Evolutionary conservation across 2,329 filamentous ascomycete species (phyloP), one percentile per base, ranked within the genome.

Genomic region (Aspergillus sp.): DNA sequence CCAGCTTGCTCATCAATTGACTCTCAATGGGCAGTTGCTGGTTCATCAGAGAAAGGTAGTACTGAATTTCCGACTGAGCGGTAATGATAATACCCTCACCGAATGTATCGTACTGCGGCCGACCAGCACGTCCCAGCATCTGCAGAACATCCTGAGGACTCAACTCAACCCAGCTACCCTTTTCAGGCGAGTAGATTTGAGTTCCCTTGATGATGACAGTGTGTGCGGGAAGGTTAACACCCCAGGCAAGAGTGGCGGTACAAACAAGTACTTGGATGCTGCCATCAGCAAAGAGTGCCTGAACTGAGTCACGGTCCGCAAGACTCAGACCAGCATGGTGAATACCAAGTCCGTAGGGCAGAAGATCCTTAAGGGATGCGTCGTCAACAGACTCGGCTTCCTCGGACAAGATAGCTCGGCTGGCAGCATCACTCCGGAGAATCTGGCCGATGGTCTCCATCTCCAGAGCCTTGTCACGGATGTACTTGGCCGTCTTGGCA

Each of bases 131-230:
- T 63, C 93, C 93, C 61, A 98, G 83, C 94, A 98, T 98, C 68
- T 98, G 93, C 44, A 98, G 77, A 32, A 98, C 91, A 71, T 98
- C 93, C 66, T 98, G 93, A 10, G 93, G 93, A 62, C 90, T 96
- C 46, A 98, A 73, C 66, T 98, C 94, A 17, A 98, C 90, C 91
- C 93, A 98, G 68, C 88, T 93, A 74, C 93, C 93, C 74, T 96
- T 97, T 66, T 98, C 93, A 0, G 93, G 93, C 0, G 93, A 97
- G 72, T 98, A 98, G 17, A 98, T 86, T 63, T 95, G 90, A 1
- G 93, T 98, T 47, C 93, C 93, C 72, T 98, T 98, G 75, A 98
- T 98, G 64, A 98, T 91, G 62, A 98, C 93, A 1, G 93, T 97
- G 64, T 98, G 93, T 2, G 93, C 93, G 4, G 93, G 93, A 63